Evolutionary conservation across 805 yeast genomes (phyloP).

Genomic region (Candida lessepsii): DNA sequence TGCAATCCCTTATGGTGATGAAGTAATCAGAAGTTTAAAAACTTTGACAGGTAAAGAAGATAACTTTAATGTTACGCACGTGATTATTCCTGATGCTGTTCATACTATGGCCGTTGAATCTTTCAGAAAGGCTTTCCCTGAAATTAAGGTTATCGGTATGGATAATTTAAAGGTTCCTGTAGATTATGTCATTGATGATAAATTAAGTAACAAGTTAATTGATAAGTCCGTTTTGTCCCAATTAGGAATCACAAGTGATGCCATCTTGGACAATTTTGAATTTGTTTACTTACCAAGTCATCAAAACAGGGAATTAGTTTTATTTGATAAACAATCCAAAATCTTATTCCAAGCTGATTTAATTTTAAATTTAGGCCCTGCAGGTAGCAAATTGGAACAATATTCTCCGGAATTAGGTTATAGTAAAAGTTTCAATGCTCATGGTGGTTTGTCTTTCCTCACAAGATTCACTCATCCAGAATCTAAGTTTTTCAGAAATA

Average conservation of each 20-base stretch:
- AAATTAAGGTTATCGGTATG: conserved; percentile 53
- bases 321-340: conserved; percentile 47
- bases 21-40: conserved; percentile 39
- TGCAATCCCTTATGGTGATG: conserved; percentile 54
- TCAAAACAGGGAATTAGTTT: conserved; percentile 56
- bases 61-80: conserved; percentile 42
- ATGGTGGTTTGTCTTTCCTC: conserved; percentile 41
- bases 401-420: conserved; percentile 46
- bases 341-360: conserved; percentile 60
- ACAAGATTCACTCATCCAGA: conserved; percentile 43
- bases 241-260: conserved; percentile 36
- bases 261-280: conserved; percentile 44
- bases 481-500: conserved; percentile 10
- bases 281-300: conserved; percentile 58
- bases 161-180: conserved; percentile 34
- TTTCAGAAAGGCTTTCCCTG: conserved; percentile 50
- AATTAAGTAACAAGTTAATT: conserved; percentile 33
- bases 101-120: conserved; percentile 63
- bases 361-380: conserved; percentile 54
- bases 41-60: conserved; percentile 31
- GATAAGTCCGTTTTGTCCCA: conserved; percentile 22
- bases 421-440: conserved; percentile 40
- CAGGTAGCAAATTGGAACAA: conserved; percentile 41
- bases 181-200: conserved; percentile 39
- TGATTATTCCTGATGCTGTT: conserved; percentile 61